Conservation (phyloP, 805 yeast species). For the Candida sithepensis region DNA sequence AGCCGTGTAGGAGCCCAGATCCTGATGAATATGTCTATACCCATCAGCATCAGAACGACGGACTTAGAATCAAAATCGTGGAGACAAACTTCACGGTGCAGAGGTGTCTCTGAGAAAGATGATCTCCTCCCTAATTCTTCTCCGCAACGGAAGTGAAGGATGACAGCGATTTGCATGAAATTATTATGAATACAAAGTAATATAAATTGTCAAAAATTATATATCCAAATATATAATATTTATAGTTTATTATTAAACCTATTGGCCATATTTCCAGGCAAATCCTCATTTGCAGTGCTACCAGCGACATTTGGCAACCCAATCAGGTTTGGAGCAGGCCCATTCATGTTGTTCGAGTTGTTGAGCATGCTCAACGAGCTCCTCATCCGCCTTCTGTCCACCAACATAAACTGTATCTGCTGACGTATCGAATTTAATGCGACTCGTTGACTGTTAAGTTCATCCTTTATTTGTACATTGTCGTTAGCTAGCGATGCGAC, state of each 20-base stretch:
- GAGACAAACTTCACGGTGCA: neutral
- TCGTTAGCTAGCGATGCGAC: conserved; percentile 21
- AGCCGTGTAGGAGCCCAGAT: too few species aligned
- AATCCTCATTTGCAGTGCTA: conserved; percentile 9
- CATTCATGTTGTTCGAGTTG: neutral
- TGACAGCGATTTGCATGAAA: too few species aligned
- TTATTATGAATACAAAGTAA: too few species aligned
- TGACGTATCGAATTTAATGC: conserved; percentile 44
- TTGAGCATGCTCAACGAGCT: conserved; percentile 6
- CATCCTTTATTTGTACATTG: conserved; percentile 39
- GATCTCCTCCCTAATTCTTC: too few species aligned
- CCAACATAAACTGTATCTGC: conserved; percentile 46
- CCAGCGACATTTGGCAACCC: neutral
- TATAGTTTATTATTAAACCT: conserved; percentile 18
- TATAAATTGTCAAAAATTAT: too few species aligned
- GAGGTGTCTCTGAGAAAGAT: neutral
- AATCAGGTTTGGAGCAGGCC: neutral
- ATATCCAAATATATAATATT: neutral
- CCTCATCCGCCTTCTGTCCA: conserved; percentile 36
- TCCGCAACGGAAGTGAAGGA: too few species aligned
- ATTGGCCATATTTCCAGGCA: conserved; percentile 6
- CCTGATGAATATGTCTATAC: too few species aligned
- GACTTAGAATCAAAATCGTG: too few species aligned
- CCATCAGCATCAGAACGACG: too few species aligned
- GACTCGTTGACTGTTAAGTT: conserved; percentile 42